Evolutionary conservation across 148 eudicot genomes (phyloP).

Genomic region (Selenicereus undatus): DNA sequence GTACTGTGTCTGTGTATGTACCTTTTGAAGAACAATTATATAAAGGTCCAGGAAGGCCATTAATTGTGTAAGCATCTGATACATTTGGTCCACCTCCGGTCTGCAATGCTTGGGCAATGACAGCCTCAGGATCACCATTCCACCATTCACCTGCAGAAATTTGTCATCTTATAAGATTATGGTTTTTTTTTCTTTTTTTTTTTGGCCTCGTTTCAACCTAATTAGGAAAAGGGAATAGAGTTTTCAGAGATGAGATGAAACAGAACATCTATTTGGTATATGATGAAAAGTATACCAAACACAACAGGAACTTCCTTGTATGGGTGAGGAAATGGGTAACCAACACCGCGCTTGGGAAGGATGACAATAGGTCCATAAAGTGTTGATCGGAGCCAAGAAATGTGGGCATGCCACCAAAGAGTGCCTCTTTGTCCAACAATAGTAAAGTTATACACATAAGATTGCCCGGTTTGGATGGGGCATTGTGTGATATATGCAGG

Average conservation of each 20-base stretch:
- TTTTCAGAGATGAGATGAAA: no score
- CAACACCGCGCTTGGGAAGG: constrained; percentile 45
- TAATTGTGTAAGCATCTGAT: constrained; percentile 53
- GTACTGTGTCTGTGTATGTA: no score
- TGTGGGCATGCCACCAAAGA: constrained; percentile 54
- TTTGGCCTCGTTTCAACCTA: no score
- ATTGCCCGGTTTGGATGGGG: constrained; percentile 49
- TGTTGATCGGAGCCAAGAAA: constrained; percentile 57
- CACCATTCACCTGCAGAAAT: constrained; percentile 47
- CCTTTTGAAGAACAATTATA: constrained; percentile 52
- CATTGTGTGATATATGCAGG: constrained; percentile 55
- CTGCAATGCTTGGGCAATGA: constrained; percentile 43
- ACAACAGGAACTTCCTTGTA: constrained; percentile 43
- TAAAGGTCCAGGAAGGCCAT: constrained; percentile 57
- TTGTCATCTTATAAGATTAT: no score
- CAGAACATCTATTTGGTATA: no score
- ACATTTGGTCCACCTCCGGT: constrained; percentile 53
- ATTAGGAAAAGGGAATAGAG: no score
- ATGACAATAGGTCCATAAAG: constrained; percentile 48
- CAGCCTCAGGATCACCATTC: constrained; percentile 46
- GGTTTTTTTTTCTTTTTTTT: no score
- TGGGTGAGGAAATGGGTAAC: constrained; percentile 47
- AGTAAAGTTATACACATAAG: constrained; percentile 49
- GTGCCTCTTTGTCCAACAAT: constrained; percentile 57
- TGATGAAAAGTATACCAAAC: constrained; percentile 28